phyloP scores from a whole-genome alignment of 371 early-diverging fungal species.

The Mucor piriformis region DNA sequence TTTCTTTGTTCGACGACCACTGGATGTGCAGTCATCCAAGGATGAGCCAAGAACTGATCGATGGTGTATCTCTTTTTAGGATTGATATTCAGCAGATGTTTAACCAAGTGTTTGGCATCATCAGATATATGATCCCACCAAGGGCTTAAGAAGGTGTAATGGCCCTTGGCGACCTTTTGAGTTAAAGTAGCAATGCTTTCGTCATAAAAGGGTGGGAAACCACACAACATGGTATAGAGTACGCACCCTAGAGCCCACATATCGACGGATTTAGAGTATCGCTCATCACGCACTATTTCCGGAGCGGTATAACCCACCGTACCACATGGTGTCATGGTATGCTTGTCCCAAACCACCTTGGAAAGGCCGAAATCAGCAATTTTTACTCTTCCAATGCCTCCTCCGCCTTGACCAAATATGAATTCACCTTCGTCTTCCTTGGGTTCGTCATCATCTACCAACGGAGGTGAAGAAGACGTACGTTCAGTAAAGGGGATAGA shows the following conservation, averaged over 20 bases:
- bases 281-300: constrained; percentile 83
- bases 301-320: constrained; percentile 93
- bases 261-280: constrained; percentile 85
- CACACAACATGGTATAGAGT: constrained; percentile 86
- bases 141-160: constrained; percentile 77
- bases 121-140: constrained; percentile 90
- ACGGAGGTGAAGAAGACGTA: constrained; percentile 31
- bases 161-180: constrained; percentile 76
- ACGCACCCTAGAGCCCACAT: constrained; percentile 96
- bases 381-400: constrained; percentile 82
- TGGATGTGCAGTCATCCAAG: constrained; percentile 19
- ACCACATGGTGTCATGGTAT: constrained; percentile 89
- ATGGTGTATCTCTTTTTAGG: constrained; percentile 86
- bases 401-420: constrained; percentile 73
- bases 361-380: constrained; percentile 88
- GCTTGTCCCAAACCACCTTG: constrained; percentile 80
- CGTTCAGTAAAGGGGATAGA: constrained; percentile 67
- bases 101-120: constrained; percentile 80
- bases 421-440: constrained; percentile 79
- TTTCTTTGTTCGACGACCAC: constrained; percentile 1
- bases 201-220: constrained; percentile 91
- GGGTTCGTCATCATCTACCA: constrained; percentile 51
- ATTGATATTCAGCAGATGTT: constrained; percentile 79
- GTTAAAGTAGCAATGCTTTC: constrained; percentile 77
- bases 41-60: constrained; percentile 61